Evolutionary conservation across 495 filamentous ascomycete genomes (phyloP), one percentile per base, ranked within the genome.

Genomic region (Hyaloscypha hepaticicola): DNA sequence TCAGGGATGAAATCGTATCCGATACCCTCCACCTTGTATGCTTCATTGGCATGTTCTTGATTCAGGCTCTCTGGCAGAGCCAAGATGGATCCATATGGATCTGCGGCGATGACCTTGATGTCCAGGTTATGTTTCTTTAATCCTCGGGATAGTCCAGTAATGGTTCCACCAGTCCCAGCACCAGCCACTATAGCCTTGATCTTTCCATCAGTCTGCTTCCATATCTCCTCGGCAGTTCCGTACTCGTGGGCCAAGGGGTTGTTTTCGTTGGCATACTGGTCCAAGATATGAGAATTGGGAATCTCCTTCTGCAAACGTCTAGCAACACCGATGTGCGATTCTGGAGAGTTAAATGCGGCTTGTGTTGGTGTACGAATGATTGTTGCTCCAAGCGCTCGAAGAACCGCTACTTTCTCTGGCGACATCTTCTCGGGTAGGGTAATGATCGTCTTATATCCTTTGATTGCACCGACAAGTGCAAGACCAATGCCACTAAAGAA

Each of bases 381-480:
- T 69, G 95, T 97, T 25, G 95, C 94, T 63, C 95, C 95, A 33
- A 99, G 83, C 21, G 95, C 93, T 53, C 91, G 87, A 27, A 99
- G 81, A 12, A 99, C 95, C 1, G 93, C 86, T 14, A 99, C 96
- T 75, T 99, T 99, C 77, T 99, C 95, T 28, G 92, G 86, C 6
- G 92, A 96, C 95, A 99, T 99, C 81, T 99, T 99, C 79, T 99
- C 95, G 41, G 95, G 95, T 2, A 99, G 85, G 0, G 95, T 99
- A 72, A 99, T 99, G 76, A 99, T 97, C 19, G 91, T 95, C 76
- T 94, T 95, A 78, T 99, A 99, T 57, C 90, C 93, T 79, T 97
- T 97, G 65, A 99, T 89, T 8, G 95, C 95, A 33, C 85, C 94
- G 19, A 98, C 94, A 50, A 99, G 82, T 21, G 95, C 95, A 56